These are phyloP conservation scores for Crithidia mellificae DNA, from an alignment of 208 protist genomes.

Conservation along the genomic window DNA sequence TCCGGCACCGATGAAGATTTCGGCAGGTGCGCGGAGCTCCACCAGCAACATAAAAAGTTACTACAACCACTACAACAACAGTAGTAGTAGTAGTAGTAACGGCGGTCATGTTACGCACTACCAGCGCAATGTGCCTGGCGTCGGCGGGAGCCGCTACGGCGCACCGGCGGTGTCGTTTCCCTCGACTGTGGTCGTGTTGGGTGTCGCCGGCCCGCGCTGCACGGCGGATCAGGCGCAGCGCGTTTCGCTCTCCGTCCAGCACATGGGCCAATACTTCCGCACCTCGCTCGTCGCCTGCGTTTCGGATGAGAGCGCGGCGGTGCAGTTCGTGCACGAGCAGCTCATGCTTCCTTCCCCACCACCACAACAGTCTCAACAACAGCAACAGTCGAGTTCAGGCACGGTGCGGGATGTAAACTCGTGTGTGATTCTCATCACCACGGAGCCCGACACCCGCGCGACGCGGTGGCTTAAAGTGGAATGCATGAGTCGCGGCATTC, in stretches of 20 bases:
- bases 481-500: slow-evolving; percentile 77
- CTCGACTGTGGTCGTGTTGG: slow-evolving; percentile 63
- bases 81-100: no score
- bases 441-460: slow-evolving; percentile 51
- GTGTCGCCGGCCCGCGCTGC: slow-evolving; percentile 44
- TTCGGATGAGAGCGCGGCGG: slow-evolving; percentile 52
- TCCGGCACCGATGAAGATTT: slow-evolving; percentile 51
- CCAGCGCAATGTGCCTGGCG: no score
- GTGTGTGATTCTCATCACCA: slow-evolving; percentile 66
- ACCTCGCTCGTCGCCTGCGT: slow-evolving; percentile 46
- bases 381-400: background rate
- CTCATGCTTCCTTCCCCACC: slow-evolving; percentile 13
- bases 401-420: slow-evolving; percentile 56
- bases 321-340: slow-evolving; percentile 61
- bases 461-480: slow-evolving; percentile 80
- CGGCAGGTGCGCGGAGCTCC: no score
- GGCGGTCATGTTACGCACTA: no score
- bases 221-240: slow-evolving; percentile 50
- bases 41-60: no score
- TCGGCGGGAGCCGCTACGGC: no score
- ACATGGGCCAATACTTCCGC: slow-evolving; percentile 59
- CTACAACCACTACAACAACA: no score
- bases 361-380: background rate
- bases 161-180: slow-evolving; percentile 35
- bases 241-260: slow-evolving; percentile 50